phyloP scores from a whole-genome alignment of 148 eudicot species.

The Chenopodium quinoa region DNA sequence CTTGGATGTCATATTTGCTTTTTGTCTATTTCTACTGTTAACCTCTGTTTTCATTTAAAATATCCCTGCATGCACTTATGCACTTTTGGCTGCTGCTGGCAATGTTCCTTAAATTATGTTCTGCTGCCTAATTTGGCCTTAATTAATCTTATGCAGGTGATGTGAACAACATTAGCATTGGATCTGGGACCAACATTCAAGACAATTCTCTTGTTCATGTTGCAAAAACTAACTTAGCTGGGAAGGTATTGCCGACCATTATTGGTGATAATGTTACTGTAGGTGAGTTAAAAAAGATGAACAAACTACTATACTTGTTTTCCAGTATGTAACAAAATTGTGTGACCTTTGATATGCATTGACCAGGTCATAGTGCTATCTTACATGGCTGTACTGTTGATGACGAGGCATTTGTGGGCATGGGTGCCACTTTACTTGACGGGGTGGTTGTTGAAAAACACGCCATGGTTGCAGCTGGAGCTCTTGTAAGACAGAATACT shows the following conservation, averaged over 20 bases:
- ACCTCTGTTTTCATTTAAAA: not conserved
- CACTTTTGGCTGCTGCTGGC: not conserved
- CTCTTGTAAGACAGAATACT: conserved; percentile 70
- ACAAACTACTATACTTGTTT: not conserved
- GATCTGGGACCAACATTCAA: conserved; percentile 93
- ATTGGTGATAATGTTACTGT: conserved; percentile 94
- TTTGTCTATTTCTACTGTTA: not conserved
- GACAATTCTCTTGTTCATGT: conserved; percentile 97
- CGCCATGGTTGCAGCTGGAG: conserved; percentile 87
- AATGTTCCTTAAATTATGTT: not conserved
- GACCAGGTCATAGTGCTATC: conserved; percentile 76
- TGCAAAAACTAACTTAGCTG: conserved; percentile 85
- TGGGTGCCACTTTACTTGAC: conserved; percentile 84
- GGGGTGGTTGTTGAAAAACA: conserved; percentile 72
- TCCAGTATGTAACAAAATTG: not conserved
- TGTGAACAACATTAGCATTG: conserved; percentile 75
- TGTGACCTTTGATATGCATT: conserved; percentile 26
- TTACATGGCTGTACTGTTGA: conserved; percentile 80
- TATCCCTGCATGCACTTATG: not conserved
- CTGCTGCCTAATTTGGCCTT: not conserved
- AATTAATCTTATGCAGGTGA: conserved; percentile 55
- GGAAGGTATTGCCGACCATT: conserved; percentile 87
- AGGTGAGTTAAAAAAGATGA: conserved; percentile 49
- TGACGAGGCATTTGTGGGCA: conserved; percentile 85
- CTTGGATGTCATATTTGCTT: not conserved